phyloP scores from a whole-genome alignment of 176 grass and related monocot species.

The Avena atlantica region DNA sequence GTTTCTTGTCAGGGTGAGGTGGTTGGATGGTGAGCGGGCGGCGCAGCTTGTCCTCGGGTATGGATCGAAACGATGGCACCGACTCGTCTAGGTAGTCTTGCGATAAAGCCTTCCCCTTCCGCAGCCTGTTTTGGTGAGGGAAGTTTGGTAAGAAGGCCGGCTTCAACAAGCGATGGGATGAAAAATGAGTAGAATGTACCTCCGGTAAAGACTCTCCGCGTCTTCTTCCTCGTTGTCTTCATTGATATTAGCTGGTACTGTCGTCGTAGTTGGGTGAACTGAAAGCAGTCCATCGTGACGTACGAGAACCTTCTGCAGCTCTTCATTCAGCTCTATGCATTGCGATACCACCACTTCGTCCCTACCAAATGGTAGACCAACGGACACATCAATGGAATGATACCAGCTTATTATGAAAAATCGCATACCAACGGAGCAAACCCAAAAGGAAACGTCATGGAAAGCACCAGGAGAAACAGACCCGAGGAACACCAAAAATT shows the following conservation, averaged over 20 bases:
- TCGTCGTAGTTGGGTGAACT: constrained; percentile 65
- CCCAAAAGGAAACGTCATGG: background rate
- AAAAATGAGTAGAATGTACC: constrained; percentile 47
- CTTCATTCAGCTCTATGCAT: constrained; percentile 93
- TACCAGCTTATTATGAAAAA: background rate
- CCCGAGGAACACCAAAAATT: background rate
- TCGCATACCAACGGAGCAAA: background rate
- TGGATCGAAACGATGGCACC: constrained; percentile 51
- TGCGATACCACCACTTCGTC: constrained; percentile 78
- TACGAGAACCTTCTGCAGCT: constrained; percentile 73
- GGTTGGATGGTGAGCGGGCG: constrained; percentile 74
- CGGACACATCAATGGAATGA: constrained; percentile 5
- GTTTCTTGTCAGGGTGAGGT: constrained; percentile 47
- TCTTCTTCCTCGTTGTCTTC: constrained; percentile 86
- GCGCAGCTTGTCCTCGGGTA: constrained; percentile 76
- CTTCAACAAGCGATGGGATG: background rate
- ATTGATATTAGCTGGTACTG: constrained; percentile 54
- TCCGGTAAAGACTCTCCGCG: constrained; percentile 80
- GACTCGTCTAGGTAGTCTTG: constrained; percentile 59
- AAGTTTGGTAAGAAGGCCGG: background rate
- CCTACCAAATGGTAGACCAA: constrained; percentile 52
- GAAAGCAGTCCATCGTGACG: constrained; percentile 82
- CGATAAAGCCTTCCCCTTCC: constrained; percentile 86
- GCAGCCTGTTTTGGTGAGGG: constrained; percentile 53
- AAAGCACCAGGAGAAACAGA: constrained; percentile 25